Percentiles rank a stretch among this genome's conserved stretches.
phyloP scores from a whole-genome alignment of 495 filamentous ascomycete genomes.

The Cryomyces antarcticus region DNA sequence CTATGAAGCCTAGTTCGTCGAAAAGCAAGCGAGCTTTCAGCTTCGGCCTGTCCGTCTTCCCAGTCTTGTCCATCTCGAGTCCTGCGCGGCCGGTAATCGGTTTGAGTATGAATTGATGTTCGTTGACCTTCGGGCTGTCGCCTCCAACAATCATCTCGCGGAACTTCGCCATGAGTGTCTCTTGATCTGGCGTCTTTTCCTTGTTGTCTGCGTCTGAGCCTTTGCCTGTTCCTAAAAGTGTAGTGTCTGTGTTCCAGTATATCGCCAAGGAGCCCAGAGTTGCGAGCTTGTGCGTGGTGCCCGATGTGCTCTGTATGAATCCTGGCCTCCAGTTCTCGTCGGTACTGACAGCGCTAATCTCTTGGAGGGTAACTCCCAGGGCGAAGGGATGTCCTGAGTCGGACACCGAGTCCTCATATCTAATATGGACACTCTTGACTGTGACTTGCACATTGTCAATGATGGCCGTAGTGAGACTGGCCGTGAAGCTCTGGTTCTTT shows the following conservation, averaged over 20 bases:
- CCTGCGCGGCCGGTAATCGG: conserved; percentile 85
- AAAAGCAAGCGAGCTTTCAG: conserved; percentile 83
- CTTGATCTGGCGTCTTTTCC: conserved; percentile 44
- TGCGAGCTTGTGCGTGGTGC: conserved; percentile 78
- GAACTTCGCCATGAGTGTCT: conserved; percentile 55
- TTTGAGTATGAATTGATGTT: conserved; percentile 85
- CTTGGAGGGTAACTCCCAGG: conserved; percentile 72
- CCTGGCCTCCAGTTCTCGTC: conserved; percentile 84
- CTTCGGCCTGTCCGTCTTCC: conserved; percentile 56
- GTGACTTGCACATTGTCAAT: conserved; percentile 94
- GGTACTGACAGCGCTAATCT: conserved; percentile 90
- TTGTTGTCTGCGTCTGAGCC: conserved; percentile 38
- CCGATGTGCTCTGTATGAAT: conserved; percentile 70
- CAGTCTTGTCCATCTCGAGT: conserved; percentile 82
- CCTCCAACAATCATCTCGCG: conserved; percentile 53
- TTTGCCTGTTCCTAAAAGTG: conserved; percentile 55
- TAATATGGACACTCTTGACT: conserved; percentile 92
- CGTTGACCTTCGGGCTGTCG: conserved; percentile 25
- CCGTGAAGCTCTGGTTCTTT: conserved; percentile 88
- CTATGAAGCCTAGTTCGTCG: conserved; percentile 84
- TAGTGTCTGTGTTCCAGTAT: conserved; percentile 93
- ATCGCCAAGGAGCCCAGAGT: conserved; percentile 70
- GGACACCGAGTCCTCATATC: conserved; percentile 94
- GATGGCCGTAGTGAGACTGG: conserved; percentile 84
- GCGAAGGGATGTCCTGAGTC: conserved; percentile 91